A percentile compares a stretch with the other conserved stretches of the same genome.
Conservation (phyloP, 1,284 basidiomycete genomes). For the Cutaneotrichosporon cyanovorans region DNA sequence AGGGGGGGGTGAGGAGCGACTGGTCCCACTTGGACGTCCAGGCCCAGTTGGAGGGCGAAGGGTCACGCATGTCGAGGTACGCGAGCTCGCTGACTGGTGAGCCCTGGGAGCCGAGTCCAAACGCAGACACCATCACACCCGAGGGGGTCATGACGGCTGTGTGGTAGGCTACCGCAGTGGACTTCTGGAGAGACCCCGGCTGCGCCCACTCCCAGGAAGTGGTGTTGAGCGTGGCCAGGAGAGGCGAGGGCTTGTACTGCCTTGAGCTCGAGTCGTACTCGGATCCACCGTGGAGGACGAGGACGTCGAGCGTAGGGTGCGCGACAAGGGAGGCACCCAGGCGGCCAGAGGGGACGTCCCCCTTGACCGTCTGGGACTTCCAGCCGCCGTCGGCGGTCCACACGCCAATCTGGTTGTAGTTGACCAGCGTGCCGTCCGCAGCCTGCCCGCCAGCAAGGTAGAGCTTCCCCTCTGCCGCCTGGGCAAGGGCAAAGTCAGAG, state of each 20-base stretch:
- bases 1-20: conserved; percentile 29
- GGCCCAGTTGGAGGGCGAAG: conserved; percentile 26
- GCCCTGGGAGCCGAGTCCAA: conserved; percentile 33
- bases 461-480: conserved; percentile 16
- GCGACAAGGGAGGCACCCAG: conserved; percentile 41
- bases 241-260: conserved; percentile 21
- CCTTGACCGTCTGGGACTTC: conserved; percentile 29
- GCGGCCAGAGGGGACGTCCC: conserved; percentile 36
- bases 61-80: conserved; percentile 43
- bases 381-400: conserved; percentile 37
- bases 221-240: conserved; percentile 40
- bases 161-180: conserved; percentile 36
- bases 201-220: conserved; percentile 41
- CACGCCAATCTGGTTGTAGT: conserved; percentile 29
- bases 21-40: conserved; percentile 40
- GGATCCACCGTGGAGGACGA: conserved; percentile 41
- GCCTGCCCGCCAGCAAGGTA: conserved; percentile 40
- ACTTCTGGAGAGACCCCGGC: conserved; percentile 38
- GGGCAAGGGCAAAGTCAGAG: conserved; percentile 40
- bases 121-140: conserved; percentile 45
- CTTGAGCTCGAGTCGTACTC: conserved; percentile 15
- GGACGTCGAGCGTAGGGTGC: conserved; percentile 37
- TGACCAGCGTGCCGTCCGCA: conserved; percentile 31
- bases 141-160: conserved; percentile 42
- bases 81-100: conserved; percentile 28